These are phyloP conservation scores for Cyclocybe cylindracea DNA, from an alignment of 768 basidiomycete genomes.

Conservation along the genomic window DNA sequence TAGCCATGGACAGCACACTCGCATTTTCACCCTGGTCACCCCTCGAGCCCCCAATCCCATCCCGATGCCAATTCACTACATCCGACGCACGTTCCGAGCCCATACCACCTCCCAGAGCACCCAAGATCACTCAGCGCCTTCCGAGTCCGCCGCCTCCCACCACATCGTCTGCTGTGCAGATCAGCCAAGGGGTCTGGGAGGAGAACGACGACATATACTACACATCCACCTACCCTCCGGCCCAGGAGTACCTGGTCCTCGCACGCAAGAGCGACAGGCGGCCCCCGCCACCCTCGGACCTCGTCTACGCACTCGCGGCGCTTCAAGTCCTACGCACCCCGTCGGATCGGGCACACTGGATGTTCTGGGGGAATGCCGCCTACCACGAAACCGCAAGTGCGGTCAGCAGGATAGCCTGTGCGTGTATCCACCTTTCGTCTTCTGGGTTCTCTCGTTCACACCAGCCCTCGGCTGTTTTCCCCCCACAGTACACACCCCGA, in stretches of 20 bases:
- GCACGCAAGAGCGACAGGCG: constrained; percentile 40
- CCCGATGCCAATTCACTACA: constrained; percentile 17
- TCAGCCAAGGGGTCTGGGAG: constrained; percentile 39
- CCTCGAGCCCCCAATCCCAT: constrained; percentile 9
- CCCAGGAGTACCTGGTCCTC: constrained; percentile 46
- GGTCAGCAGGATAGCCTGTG: constrained; percentile 56
- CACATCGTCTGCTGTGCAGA: constrained; percentile 23
- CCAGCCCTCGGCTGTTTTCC: not conserved
- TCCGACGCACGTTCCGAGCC: constrained; percentile 22
- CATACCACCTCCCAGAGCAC: constrained; percentile 3
- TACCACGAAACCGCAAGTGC: constrained; percentile 49
- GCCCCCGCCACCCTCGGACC: constrained; percentile 39
- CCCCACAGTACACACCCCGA: constrained; percentile 37
- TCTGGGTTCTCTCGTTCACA: not conserved
- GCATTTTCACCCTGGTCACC: constrained; percentile 11
- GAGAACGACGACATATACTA: constrained; percentile 39
- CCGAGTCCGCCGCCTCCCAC: constrained; percentile 24
- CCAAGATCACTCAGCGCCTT: constrained; percentile 1
- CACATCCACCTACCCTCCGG: constrained; percentile 49
- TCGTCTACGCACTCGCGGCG: constrained; percentile 59
- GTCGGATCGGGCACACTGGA: constrained; percentile 57
- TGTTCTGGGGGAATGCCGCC: constrained; percentile 61
- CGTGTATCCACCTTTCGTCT: constrained; percentile 23
- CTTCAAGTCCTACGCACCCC: constrained; percentile 59
- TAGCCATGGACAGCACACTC: constrained; percentile 11